These are phyloP conservation scores for Oxytropis ochrocephala DNA, from an alignment of 306 rosid genomes.

Conservation along the genomic window DNA sequence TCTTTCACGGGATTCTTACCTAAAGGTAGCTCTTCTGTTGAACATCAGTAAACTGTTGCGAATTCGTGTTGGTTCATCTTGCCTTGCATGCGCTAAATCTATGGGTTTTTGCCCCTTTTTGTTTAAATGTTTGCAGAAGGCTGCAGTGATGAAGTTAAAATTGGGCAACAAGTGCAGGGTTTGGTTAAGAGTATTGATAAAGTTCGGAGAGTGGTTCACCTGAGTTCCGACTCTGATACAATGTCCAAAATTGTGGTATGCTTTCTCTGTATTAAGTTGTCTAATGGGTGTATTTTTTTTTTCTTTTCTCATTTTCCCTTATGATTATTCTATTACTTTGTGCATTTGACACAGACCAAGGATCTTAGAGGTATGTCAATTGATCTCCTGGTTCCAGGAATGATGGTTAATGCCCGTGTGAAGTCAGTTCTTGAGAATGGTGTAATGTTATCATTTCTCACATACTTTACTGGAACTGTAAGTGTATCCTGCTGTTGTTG, in stretches of 20 bases:
- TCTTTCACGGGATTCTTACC: constrained; percentile 82
- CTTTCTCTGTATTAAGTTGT: neutral
- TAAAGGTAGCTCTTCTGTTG: constrained; percentile 47
- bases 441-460: constrained; percentile 80
- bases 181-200: constrained; percentile 72
- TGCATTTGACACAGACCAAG: constrained; percentile 57
- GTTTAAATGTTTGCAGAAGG: constrained; percentile 33
- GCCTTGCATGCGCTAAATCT: neutral
- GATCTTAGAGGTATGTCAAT: constrained; percentile 86
- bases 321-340: constrained; percentile 12
- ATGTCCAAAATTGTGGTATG: constrained; percentile 79
- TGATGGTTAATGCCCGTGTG: constrained; percentile 85
- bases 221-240: constrained; percentile 59
- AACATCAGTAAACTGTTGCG: neutral
- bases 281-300: neutral
- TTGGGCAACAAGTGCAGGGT: constrained; percentile 75
- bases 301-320: constrained; percentile 9
- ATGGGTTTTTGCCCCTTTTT: neutral
- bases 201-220: constrained; percentile 68
- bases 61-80: constrained; percentile 12
- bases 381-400: constrained; percentile 89
- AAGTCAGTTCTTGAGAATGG: constrained; percentile 88
- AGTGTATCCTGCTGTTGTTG: constrained; percentile 26
- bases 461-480: constrained; percentile 94
- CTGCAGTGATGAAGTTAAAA: constrained; percentile 32